These are phyloP conservation scores for Phyllosticta citrichinensis DNA, from an alignment of 2,329 filamentous ascomycete species.

Conservation along the genomic window DNA sequence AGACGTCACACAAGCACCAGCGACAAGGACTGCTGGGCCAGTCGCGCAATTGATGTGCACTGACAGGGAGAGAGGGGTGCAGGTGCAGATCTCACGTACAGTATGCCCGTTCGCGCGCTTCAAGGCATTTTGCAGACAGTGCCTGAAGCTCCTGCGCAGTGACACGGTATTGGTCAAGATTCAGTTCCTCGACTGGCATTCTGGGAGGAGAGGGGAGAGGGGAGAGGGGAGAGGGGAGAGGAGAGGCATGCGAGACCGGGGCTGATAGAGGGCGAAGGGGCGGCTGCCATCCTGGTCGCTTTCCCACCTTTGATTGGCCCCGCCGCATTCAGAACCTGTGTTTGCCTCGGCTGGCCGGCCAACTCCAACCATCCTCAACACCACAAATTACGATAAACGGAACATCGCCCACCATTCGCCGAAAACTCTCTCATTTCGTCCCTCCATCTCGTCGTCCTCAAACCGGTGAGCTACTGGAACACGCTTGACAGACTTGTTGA, in stretches of 20 bases:
- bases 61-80: background rate
- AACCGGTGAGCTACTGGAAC: too few species aligned
- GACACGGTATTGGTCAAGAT: constrained; percentile 35
- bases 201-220: background rate
- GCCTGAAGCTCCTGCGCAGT: constrained; percentile 53
- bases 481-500: too few species aligned
- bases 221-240: background rate
- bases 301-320: background rate
- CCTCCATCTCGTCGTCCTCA: too few species aligned
- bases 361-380: background rate
- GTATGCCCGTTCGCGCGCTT: constrained; percentile 71
- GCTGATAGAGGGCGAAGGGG: background rate
- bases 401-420: background rate
- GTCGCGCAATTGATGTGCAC: background rate
- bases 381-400: background rate
- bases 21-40: background rate
- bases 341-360: background rate
- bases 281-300: background rate
- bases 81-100: constrained; percentile 42
- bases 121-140: constrained; percentile 52
- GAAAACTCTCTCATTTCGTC: too few species aligned
- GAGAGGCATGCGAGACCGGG: background rate
- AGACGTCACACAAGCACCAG: background rate
- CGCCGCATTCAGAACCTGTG: background rate
- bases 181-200: constrained; percentile 1